Conservation (phyloP, 2,329 filamentous ascomycete genomes). For the Cordyceps pruinosa region DNA sequence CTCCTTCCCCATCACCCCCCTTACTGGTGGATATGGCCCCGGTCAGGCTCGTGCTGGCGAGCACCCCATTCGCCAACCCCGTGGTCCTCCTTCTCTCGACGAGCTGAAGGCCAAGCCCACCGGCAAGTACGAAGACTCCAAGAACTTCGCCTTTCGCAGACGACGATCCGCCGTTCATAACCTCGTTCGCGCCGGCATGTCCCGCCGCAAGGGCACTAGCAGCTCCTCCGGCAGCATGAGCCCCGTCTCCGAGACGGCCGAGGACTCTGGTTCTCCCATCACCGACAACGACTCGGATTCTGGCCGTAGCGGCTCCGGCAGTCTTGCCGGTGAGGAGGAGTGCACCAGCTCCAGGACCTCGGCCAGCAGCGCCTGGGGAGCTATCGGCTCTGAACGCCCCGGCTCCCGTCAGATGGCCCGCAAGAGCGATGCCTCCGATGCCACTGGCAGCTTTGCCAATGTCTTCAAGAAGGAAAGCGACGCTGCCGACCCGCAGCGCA, state of each 20-base stretch:
- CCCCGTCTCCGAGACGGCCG: constrained; percentile 75
- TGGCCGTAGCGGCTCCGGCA: constrained; percentile 68
- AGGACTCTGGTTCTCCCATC: constrained; percentile 58
- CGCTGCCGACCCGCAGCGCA: constrained; percentile 59
- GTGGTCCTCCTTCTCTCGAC: constrained; percentile 83
- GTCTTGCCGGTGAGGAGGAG: constrained; percentile 66
- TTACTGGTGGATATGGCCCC: constrained; percentile 82
- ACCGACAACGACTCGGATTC: constrained; percentile 70
- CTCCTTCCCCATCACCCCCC: constrained; percentile 70
- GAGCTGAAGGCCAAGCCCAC: constrained; percentile 87
- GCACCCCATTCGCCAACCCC: constrained; percentile 87
- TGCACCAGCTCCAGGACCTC: constrained; percentile 69
- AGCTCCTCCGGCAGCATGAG: constrained; percentile 73
- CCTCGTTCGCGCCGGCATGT: constrained; percentile 80
- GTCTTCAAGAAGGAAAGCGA: constrained; percentile 57
- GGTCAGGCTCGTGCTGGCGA: constrained; percentile 90
- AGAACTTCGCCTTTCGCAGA: constrained; percentile 93
- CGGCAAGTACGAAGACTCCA: constrained; percentile 87
- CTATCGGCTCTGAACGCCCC: constrained; percentile 82
- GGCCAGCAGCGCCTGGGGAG: constrained; percentile 65
- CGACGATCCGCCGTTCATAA: constrained; percentile 88
- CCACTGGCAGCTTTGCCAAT: constrained; percentile 52
- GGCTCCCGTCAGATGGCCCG: constrained; percentile 60
- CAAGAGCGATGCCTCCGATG: constrained; percentile 56
- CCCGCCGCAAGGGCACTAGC: constrained; percentile 71